Evolutionary conservation across 371 early-diverging fungal species (phyloP).

Genomic region (Blakeslea trispora): DNA sequence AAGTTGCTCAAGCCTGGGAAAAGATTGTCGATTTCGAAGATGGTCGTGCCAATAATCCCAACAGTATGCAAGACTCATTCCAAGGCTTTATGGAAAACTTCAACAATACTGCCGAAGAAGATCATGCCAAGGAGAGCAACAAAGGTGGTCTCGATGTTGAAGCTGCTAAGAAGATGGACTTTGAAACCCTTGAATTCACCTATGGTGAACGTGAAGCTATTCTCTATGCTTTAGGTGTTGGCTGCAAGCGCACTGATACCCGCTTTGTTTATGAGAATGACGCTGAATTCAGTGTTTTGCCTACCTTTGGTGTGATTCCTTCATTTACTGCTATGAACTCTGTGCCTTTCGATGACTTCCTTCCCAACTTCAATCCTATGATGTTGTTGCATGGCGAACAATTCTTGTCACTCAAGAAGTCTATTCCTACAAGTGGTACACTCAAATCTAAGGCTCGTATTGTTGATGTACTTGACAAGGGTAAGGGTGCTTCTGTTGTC

Average conservation of each 20-base stretch:
- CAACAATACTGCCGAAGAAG: constrained; percentile 45
- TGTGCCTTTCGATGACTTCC: constrained; percentile 71
- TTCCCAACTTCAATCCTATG: constrained; percentile 95
- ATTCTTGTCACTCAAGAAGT: constrained; percentile 82
- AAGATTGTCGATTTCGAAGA: constrained; percentile 89
- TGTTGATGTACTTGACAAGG: constrained; percentile 95
- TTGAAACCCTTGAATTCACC: constrained; percentile 46
- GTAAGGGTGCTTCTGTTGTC: constrained; percentile 88
- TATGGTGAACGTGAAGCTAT: constrained; percentile 91
- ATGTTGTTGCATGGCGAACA: constrained; percentile 98
- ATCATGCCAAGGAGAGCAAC: constrained; percentile 17
- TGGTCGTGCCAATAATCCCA: constrained; percentile 88
- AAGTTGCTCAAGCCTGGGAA: constrained; percentile 69
- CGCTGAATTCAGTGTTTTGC: constrained; percentile 79
- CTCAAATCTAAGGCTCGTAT: constrained; percentile 76
- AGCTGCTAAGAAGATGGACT: constrained; percentile 51
- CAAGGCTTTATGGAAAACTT: constrained; percentile 84
- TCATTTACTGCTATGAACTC: constrained; percentile 71
- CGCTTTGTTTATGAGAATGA: constrained; percentile 87
- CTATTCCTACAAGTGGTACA: constrained; percentile 82
- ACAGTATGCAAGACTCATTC: constrained; percentile 80
- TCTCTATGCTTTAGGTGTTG: constrained; percentile 94
- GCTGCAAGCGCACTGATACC: constrained; percentile 86
- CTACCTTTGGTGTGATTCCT: constrained; percentile 92
- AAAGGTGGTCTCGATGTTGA: constrained; percentile 64